These are phyloP conservation scores for Wickerhamomyces queroliae DNA, from an alignment of 805 yeast species.

Conservation along the genomic window DNA sequence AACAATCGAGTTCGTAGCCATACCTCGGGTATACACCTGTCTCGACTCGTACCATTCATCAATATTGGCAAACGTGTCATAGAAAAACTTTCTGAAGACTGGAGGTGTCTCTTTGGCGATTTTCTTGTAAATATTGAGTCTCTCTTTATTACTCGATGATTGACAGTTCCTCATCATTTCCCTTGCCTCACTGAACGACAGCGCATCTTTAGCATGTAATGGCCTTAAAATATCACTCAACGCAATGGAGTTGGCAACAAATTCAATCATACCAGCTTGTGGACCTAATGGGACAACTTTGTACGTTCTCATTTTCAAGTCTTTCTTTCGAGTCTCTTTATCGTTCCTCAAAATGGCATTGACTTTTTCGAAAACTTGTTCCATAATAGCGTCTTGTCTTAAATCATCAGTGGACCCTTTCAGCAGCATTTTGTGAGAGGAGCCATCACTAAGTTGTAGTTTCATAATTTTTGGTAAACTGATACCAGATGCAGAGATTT, in stretches of 20 bases:
- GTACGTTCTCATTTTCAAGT: constrained; percentile 70
- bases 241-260: constrained; percentile 72
- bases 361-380: constrained; percentile 89
- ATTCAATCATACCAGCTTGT: constrained; percentile 82
- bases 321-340: constrained; percentile 49
- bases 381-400: constrained; percentile 96
- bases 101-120: constrained; percentile 56
- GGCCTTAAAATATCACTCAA: constrained; percentile 62
- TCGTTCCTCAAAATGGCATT: constrained; percentile 56
- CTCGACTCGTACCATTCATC: constrained; percentile 70
- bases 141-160: constrained; percentile 32
- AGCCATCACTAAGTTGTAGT: constrained; percentile 53
- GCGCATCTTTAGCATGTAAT: constrained; percentile 49
- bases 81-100: constrained; percentile 63
- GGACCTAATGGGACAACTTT: constrained; percentile 89
- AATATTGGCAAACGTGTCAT: constrained; percentile 58
- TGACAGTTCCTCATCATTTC: constrained; percentile 56
- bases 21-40: constrained; percentile 62
- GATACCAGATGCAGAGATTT: constrained; percentile 75
- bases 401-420: constrained; percentile 90
- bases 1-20: constrained; percentile 80
- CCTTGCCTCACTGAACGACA: constrained; percentile 55
- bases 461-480: constrained; percentile 80
- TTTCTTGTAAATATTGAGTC: constrained; percentile 39
- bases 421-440: constrained; percentile 49